Evolutionary conservation across 352 stramenopile species (phyloP), one percentile per base, ranked within the genome.

Genomic region (Phytophthora pluvialis): DNA sequence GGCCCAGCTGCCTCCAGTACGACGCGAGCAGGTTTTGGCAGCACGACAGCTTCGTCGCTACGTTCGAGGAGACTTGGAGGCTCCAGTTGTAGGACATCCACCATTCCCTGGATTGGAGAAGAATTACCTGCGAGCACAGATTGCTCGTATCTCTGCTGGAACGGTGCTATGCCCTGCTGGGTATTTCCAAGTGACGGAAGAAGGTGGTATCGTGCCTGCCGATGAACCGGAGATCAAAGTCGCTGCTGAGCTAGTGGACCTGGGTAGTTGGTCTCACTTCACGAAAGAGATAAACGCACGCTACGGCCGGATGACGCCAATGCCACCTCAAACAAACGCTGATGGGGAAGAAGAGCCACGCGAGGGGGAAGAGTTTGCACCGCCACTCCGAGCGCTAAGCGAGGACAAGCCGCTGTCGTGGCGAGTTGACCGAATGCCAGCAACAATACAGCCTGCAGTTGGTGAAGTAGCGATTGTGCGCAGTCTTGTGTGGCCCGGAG

Each of bases 61-160:
- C 39, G 74, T 98, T 11, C 89, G 75, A 15, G 84, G 73, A n/a
- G 72, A 97, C 50, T 80, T 97, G 15, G 85, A 97, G 4, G 88
- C 70, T 15, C 85, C 88, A 52, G 81, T 93, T 35, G 46, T 72
- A 13, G 88, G 87, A 0, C 91, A 98, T 42, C 92, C 92, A 5
- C 89, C 91, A 12, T 98, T 98, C 59, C 90, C 89, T 13, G 91
- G 93, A 0, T 70, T 71, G 13, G 91, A 98, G 61, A 86, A 88
- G 26, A 78, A 97, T 51, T 95, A 94, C 38, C 49, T 98, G 7
- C 86, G 93, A 38, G 88, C 91, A 3, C 85, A 97, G 63, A 96
- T 98, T 61, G 93, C 91, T 38, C 89, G 89, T 39, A 97, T 98
- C 67, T 89, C 81, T 18, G 70, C 88, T 3, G 77, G 78, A 4